Percentiles rank a stretch among this genome's conserved stretches.
Conservation (phyloP, 805 yeast genomes). For the Kurtzmaniella cleridarum region DNA sequence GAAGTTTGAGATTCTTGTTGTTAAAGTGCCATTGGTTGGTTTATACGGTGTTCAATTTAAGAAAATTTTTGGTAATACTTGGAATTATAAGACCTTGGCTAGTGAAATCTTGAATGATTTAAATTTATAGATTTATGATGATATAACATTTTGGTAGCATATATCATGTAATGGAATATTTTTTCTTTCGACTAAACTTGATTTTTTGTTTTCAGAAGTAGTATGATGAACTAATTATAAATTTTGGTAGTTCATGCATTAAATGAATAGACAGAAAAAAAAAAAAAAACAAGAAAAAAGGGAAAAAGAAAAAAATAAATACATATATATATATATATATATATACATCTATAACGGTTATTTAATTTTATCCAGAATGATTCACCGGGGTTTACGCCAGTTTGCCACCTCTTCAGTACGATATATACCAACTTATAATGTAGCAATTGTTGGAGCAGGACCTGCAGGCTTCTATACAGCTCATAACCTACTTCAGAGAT, state of each 20-base stretch:
- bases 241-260: too few relatives aligned
- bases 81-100: constrained; percentile 91
- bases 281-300: too few relatives aligned
- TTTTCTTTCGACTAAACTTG: too few relatives aligned
- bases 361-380: too few relatives aligned
- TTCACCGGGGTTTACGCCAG: neutral
- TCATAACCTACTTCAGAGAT: constrained; percentile 56
- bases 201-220: too few relatives aligned
- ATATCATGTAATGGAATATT: too few relatives aligned
- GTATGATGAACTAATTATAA: too few relatives aligned
- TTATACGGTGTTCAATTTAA: constrained; percentile 93
- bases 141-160: neutral
- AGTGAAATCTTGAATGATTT: constrained; percentile 73
- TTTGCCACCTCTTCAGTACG: neutral
- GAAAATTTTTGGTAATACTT: constrained; percentile 87
- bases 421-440: constrained; percentile 19
- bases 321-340: too few relatives aligned
- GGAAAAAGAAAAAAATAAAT: too few relatives aligned
- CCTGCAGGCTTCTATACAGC: constrained; percentile 96
- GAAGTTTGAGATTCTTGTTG: constrained; percentile 86
- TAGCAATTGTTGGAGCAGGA: constrained; percentile 90
- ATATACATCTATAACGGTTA: too few relatives aligned
- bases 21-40: constrained; percentile 85
- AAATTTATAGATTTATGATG: constrained; percentile 38
- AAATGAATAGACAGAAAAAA: too few relatives aligned